A percentile compares a stretch with the other conserved stretches of the same genome.
phyloP scores from a whole-genome alignment of 75 land plant genomes.

The Sequoiadendron giganteum region DNA sequence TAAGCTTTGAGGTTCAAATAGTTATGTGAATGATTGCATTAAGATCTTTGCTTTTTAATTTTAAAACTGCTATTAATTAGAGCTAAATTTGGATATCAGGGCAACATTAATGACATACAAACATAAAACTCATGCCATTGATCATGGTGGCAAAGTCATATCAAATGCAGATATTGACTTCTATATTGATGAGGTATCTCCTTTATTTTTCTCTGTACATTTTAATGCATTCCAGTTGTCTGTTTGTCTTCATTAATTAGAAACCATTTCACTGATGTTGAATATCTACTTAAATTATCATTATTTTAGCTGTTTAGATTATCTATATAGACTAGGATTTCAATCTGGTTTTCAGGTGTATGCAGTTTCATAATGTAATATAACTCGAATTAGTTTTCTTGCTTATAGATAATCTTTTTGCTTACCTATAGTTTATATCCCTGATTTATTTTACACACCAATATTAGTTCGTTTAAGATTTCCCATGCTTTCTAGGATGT shows the following conservation, averaged over 20 bases:
- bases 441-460: background rate
- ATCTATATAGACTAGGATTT: too few relatives aligned
- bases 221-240: background rate
- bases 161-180: conserved; percentile 96
- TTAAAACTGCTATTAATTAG: background rate
- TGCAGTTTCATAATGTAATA: too few relatives aligned
- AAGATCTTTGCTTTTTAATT: conserved; percentile 1
- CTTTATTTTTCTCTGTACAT: background rate
- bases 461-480: conserved; percentile 3
- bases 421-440: background rate
- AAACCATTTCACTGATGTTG: background rate
- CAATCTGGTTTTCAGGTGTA: too few relatives aligned
- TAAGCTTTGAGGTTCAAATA: background rate
- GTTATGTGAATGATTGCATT: background rate
- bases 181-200: conserved; percentile 77
- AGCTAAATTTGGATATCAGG: conserved; percentile 40
- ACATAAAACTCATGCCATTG: conserved; percentile 93
- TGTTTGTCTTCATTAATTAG: background rate
- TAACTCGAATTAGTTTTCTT: background rate
- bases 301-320: background rate
- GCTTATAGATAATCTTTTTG: background rate
- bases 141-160: conserved; percentile 65
- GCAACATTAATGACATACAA: conserved; percentile 92
- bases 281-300: background rate
- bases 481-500: conserved; percentile 49